These are phyloP conservation scores for Tolypocladium inflatum DNA, from an alignment of 2,329 filamentous ascomycete genomes.

Conservation along the genomic window DNA sequence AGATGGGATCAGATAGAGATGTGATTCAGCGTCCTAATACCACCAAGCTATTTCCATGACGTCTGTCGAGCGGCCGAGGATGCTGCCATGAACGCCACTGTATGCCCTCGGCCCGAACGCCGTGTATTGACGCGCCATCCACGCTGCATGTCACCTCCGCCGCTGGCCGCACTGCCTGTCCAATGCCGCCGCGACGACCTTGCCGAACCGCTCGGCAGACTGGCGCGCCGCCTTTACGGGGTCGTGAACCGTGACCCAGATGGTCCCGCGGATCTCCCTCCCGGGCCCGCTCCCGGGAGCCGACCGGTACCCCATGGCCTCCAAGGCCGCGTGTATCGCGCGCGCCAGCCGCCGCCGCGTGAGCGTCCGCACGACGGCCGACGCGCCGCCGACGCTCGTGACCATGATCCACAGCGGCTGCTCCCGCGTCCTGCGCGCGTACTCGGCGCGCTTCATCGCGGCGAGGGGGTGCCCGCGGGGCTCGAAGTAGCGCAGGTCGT, in stretches of 20 bases:
- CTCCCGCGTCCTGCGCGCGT: conserved; percentile 14
- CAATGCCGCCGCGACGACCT: conserved; percentile 8
- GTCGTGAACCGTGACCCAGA: conserved; percentile 13
- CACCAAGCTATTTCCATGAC: not conserved
- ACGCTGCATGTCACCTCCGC: not conserved
- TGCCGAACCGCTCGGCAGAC: conserved; percentile 10
- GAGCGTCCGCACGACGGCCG: conserved; percentile 15
- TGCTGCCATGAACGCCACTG: not conserved
- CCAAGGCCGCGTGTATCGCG: conserved; percentile 17
- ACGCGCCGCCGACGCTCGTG: conserved; percentile 4
- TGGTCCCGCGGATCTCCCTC: conserved; percentile 13
- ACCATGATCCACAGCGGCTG: conserved; percentile 23
- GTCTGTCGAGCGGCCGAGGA: not conserved
- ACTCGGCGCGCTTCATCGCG: conserved; percentile 13
- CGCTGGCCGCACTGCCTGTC: conserved; percentile 2
- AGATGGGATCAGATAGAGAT: not conserved
- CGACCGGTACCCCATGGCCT: conserved; percentile 13
- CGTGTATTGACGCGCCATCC: not conserved
- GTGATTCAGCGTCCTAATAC: not conserved
- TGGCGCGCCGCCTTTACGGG: conserved; percentile 8
- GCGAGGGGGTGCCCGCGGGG: conserved; percentile 21
- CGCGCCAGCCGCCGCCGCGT: conserved; percentile 14
- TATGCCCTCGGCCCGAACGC: not conserved
- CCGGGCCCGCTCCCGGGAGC: conserved; percentile 2
- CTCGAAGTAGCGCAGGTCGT: conserved; percentile 21